A percentile compares a stretch with the other conserved stretches of the same genome.
Conservation (phyloP, 495 filamentous ascomycete species). For the Podospora anserina region DNA sequence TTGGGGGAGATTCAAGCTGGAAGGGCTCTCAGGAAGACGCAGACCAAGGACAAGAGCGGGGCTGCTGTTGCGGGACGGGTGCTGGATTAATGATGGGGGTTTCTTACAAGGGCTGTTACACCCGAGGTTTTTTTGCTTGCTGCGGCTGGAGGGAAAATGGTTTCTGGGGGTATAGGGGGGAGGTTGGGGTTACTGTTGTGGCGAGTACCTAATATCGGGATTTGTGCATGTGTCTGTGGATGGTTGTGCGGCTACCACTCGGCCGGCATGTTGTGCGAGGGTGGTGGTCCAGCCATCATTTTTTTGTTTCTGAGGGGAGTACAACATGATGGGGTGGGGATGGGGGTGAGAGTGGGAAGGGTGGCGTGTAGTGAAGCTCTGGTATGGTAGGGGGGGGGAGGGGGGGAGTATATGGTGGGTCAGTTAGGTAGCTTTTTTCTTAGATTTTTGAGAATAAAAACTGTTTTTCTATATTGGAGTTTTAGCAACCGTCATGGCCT, state of each 20-base stretch:
- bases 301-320: not conserved
- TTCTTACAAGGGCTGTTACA: slow-evolving; percentile 7
- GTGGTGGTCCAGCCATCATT: not conserved
- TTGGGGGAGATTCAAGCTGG: slow-evolving; percentile 79
- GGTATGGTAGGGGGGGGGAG: no score
- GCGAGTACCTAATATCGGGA: not conserved
- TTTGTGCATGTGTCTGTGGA: not conserved
- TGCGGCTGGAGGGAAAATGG: not conserved
- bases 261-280: not conserved
- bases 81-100: slow-evolving; percentile 41
- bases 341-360: not conserved
- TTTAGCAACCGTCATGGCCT: no score
- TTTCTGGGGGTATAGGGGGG: slow-evolving; percentile 1
- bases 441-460: no score
- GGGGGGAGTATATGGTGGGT: no score
- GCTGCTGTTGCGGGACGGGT: slow-evolving; percentile 70
- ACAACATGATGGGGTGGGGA: not conserved
- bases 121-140: not conserved
- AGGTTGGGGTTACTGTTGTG: not conserved
- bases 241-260: not conserved
- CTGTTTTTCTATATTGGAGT: no score
- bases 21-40: slow-evolving; percentile 71
- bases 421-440: no score
- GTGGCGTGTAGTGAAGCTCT: no score
- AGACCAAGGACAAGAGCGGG: slow-evolving; percentile 79